Percentiles rank a stretch among this genome's conserved stretches.
phyloP scores from a whole-genome alignment of 2,329 filamentous ascomycete genomes.

The Paracorniculantispora psalliotae region DNA sequence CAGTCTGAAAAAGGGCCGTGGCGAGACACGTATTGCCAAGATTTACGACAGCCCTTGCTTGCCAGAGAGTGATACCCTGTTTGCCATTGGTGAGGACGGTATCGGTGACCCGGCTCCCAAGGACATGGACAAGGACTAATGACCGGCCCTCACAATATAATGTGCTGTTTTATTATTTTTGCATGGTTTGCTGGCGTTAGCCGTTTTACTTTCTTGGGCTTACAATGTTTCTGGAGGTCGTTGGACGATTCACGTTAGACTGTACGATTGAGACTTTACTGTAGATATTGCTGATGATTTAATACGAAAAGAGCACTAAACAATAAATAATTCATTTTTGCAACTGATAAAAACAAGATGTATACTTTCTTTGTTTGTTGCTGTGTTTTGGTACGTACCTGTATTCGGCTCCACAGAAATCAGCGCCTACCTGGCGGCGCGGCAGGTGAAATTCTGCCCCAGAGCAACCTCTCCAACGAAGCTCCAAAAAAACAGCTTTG shows the following conservation, averaged over 20 bases:
- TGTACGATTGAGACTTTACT: neutral
- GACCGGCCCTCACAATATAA: slow-evolving; percentile 16
- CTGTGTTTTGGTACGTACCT: slow-evolving; percentile 1
- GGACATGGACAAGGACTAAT: slow-evolving; percentile 78
- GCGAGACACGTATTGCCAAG: slow-evolving; percentile 94
- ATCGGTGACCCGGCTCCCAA: slow-evolving; percentile 95
- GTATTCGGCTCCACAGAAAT: neutral
- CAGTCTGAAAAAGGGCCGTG: slow-evolving; percentile 91
- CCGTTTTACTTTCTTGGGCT: slow-evolving; percentile 8
- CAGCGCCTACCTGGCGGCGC: neutral
- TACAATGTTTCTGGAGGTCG: neutral
- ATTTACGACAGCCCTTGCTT: slow-evolving; percentile 98
- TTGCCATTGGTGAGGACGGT: slow-evolving; percentile 94
- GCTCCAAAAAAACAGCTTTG: neutral
- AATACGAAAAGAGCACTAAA: neutral
- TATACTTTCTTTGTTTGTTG: too few relatives aligned
- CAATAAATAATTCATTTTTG: too few relatives aligned
- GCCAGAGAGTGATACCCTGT: slow-evolving; percentile 92
- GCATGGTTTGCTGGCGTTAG: slow-evolving; percentile 29
- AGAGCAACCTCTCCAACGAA: slow-evolving; percentile 4
- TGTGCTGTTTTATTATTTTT: slow-evolving; percentile 19
- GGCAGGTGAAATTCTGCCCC: slow-evolving; percentile 9
- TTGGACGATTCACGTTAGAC: neutral
- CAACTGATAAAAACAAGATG: too few relatives aligned
- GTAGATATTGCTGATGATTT: neutral